Percentiles rank a stretch among this genome's conserved stretches.
These are phyloP conservation scores for Yarrowia osloensis DNA, from an alignment of 805 yeast genomes.

Conservation along the genomic window DNA sequence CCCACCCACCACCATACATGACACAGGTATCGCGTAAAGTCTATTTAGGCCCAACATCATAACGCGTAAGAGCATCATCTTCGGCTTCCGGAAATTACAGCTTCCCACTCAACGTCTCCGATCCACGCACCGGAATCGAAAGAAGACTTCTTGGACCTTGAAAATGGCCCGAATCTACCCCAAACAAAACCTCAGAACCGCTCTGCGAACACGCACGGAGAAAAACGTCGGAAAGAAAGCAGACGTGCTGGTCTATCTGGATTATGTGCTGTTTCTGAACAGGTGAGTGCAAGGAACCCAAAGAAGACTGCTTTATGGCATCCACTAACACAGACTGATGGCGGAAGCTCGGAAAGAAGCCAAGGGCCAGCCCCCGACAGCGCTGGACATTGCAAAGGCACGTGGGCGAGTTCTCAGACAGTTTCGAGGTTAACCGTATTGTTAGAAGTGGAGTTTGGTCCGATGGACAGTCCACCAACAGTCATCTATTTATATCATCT, in stretches of 20 bases:
- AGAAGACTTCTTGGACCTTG: too few species aligned
- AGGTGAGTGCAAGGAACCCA: constrained; percentile 25
- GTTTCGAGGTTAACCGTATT: constrained; percentile 32
- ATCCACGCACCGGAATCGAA: too few species aligned
- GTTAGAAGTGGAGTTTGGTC: too few species aligned
- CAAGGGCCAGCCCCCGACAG: neutral
- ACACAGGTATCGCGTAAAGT: too few species aligned
- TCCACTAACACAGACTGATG: neutral
- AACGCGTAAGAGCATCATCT: too few species aligned
- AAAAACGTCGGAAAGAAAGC: constrained; percentile 28
- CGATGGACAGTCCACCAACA: too few species aligned
- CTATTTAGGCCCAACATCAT: too few species aligned
- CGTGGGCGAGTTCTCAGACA: constrained; percentile 29
- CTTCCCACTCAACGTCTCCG: too few species aligned
- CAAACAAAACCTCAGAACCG: constrained; percentile 31
- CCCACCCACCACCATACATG: too few species aligned
- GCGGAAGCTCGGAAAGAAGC: constrained; percentile 20
- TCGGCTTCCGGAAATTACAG: too few species aligned
- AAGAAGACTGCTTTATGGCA: too few species aligned
- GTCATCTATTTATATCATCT: neutral
- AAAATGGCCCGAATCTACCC: constrained; percentile 37
- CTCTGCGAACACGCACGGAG: constrained; percentile 21
- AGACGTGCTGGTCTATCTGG: constrained; percentile 36
- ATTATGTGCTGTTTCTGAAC: constrained; percentile 36
- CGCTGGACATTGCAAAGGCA: constrained; percentile 27